phyloP scores from a whole-genome alignment of 257 asterid species.

The Mentha longifolia region DNA sequence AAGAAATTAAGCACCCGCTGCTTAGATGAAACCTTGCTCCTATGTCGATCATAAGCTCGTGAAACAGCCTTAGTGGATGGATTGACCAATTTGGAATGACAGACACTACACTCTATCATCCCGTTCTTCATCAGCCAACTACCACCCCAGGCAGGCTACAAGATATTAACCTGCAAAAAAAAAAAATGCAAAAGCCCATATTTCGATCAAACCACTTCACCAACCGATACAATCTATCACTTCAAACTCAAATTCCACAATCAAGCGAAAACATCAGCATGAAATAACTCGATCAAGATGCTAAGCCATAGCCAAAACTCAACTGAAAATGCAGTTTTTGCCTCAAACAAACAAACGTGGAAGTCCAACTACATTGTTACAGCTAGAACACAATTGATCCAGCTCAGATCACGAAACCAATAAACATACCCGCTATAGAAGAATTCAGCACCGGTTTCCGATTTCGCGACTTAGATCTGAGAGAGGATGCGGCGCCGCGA shows the following conservation, averaged over 20 bases:
- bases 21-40: constrained; percentile 69
- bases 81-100: constrained; percentile 76
- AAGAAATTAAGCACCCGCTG: constrained; percentile 71
- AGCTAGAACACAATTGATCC: constrained; percentile 32
- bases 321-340: background rate
- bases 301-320: constrained; percentile 2
- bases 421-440: constrained; percentile 23
- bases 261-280: constrained; percentile 15
- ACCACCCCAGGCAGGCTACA: constrained; percentile 42
- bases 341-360: background rate
- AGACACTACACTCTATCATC: constrained; percentile 84
- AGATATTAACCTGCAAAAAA: constrained; percentile 35
- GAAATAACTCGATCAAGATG: background rate
- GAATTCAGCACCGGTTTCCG: constrained; percentile 15
- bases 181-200: constrained; percentile 18
- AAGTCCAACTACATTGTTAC: constrained; percentile 7
- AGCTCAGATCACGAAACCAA: constrained; percentile 25
- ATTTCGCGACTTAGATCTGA: constrained; percentile 33
- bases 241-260: background rate
- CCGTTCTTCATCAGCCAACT: constrained; percentile 60
- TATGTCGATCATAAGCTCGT: constrained; percentile 72
- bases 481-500: constrained; percentile 33
- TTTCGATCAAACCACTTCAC: constrained; percentile 11
- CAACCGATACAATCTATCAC: constrained; percentile 13
- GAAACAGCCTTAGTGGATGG: constrained; percentile 66